phyloP scores from a whole-genome alignment of 192 early-diverging fungal species.

The Umbelopsis isabellina region DNA sequence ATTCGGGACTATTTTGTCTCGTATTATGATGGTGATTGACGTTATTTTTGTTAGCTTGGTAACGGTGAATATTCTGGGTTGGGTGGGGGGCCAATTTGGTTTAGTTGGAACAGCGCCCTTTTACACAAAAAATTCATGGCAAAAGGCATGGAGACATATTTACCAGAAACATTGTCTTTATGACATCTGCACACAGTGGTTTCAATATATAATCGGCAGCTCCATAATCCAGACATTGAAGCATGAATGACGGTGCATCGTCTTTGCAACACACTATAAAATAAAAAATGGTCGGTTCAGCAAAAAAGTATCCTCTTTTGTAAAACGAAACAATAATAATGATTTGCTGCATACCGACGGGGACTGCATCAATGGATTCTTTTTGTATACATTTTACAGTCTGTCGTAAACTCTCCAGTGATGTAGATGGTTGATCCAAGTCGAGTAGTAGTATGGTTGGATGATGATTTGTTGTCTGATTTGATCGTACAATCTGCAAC shows the following conservation, averaged over 20 bases:
- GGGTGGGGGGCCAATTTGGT: background rate
- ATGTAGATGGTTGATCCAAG: background rate
- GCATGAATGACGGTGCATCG: slow-evolving; percentile 32
- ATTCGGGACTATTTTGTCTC: background rate
- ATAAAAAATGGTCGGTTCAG: no score
- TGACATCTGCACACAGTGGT: slow-evolving; percentile 32
- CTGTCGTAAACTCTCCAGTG: background rate
- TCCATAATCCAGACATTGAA: slow-evolving; percentile 39
- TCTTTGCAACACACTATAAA: slow-evolving; percentile 24
- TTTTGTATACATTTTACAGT: background rate
- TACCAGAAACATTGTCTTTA: slow-evolving; percentile 43
- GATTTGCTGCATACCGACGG: background rate
- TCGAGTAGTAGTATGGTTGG: slow-evolving; percentile 5
- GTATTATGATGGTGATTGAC: background rate
- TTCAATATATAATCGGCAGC: slow-evolving; percentile 39
- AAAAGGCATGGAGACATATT: background rate
- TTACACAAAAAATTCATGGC: background rate
- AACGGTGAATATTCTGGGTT: slow-evolving; percentile 11
- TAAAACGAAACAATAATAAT: no score
- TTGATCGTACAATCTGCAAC: background rate
- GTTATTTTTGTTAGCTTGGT: slow-evolving; percentile 1
- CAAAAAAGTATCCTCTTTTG: no score
- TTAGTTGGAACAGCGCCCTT: background rate
- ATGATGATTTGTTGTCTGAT: background rate
- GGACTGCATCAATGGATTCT: background rate